Evolutionary conservation across 2,329 filamentous ascomycete genomes (phyloP), one percentile per base, ranked within the genome.

Genomic region (Colletotrichum sp.): DNA sequence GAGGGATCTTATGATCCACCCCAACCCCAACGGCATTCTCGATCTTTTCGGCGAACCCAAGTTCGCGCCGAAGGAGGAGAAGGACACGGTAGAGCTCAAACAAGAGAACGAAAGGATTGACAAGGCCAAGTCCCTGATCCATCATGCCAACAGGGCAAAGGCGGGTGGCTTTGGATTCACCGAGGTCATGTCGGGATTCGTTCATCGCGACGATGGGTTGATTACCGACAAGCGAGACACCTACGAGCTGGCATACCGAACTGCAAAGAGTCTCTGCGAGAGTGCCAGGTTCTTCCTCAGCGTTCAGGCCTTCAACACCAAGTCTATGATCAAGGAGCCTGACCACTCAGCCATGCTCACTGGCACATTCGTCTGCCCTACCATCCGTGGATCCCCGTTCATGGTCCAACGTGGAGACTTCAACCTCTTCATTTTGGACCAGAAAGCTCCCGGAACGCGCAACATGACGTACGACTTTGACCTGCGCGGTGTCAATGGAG

Each of bases 381-480:
- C 88, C 15, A 85, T 92, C 36, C 84, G 84, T 16, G 90, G 90
- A 0, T 91, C 90, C 68, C 91, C 92, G 0, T 92, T 93, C 78
- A 89, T 92, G 87, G 89, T 93, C 32, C 88, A 89, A 69, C 85
- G 88, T 12, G 92, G 92, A 24, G 84, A 87, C 68, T 91, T 93
- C 78, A 88, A 90, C 36, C 83, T 93, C 24, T 93, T 93, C 80
- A 86, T 87, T 39, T 81, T 86, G 16, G 89, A 92, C 79, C 82
- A 86, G 44, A 86, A 88, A 75, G 87, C 89, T 0, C 88, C 92
- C 0, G 91, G 91, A 21, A 92, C 90, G 7, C 87, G 87, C 32
- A 92, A 91, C 77, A 82, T 94, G 34, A 89, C 88, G 0, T 94
- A 94, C 80, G 88, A 92, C 79, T 91, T 93, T 76, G 89, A 91